These are phyloP conservation scores for Solanum microdontum DNA, from an alignment of 257 asterid genomes.

Conservation along the genomic window DNA sequence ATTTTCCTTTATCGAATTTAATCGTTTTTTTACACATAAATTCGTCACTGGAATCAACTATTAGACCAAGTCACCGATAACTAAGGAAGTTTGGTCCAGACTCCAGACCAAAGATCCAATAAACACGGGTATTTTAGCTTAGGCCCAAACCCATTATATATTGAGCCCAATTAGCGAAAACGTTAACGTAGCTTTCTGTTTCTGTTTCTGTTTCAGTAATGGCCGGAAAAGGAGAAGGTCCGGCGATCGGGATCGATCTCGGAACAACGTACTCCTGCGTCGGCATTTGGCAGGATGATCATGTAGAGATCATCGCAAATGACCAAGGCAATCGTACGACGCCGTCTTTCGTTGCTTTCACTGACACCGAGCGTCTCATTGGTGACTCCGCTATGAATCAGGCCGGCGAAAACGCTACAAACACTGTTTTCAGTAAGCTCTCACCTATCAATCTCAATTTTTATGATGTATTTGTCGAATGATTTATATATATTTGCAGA, in stretches of 20 bases:
- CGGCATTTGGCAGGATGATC: neutral
- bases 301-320: neutral
- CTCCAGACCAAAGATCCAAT: neutral
- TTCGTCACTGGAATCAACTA: neutral
- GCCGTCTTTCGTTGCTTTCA: slow-evolving; percentile 3
- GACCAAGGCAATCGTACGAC: neutral
- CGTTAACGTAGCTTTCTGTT: neutral
- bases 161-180: neutral
- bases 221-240: neutral
- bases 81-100: neutral
- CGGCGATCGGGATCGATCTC: neutral
- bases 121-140: neutral
- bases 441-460: neutral
- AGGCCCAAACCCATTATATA: neutral
- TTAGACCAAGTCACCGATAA: neutral
- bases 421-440: neutral
- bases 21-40: no score
- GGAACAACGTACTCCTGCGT: neutral
- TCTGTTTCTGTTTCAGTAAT: neutral
- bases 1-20: no score
- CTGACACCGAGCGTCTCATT: neutral
- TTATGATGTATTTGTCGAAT: neutral
- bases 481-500: neutral
- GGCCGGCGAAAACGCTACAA: neutral
- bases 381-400: neutral